Conservation (phyloP, 352 stramenopile species). For the Pythium insidiosum region DNA sequence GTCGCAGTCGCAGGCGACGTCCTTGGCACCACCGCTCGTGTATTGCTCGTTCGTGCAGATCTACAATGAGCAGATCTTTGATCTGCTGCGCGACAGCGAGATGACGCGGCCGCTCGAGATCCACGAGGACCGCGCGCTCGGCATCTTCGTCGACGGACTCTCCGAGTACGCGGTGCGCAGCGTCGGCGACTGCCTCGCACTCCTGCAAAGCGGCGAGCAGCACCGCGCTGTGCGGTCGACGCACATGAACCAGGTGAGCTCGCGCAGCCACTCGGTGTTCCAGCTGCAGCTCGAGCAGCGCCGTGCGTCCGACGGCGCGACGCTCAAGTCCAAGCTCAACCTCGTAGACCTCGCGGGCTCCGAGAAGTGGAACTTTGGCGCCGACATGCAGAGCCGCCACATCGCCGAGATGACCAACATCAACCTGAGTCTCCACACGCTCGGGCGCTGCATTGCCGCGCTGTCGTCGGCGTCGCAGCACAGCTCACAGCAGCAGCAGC, state of each 20-base stretch:
- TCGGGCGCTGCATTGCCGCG: conserved; percentile 84
- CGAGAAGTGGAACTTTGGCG: conserved; percentile 88
- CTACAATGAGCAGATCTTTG: conserved; percentile 91
- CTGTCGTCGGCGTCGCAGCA: no score
- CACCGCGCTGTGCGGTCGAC: conserved; percentile 87
- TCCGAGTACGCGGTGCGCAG: conserved; percentile 86
- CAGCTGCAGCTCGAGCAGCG: conserved; percentile 79
- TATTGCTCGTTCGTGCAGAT: conserved; percentile 88
- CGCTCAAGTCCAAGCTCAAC: conserved; percentile 92
- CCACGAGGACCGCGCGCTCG: conserved; percentile 76
- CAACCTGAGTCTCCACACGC: conserved; percentile 89
- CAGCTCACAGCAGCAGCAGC: no score
- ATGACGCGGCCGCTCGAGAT: conserved; percentile 77
- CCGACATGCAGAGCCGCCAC: conserved; percentile 78
- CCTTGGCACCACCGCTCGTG: conserved; percentile 28
- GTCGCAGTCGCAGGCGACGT: conserved; percentile 35
- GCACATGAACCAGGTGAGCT: conserved; percentile 88
- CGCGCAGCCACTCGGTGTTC: conserved; percentile 86
- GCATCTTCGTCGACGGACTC: conserved; percentile 88
- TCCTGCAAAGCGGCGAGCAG: conserved; percentile 80
- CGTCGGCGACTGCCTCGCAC: conserved; percentile 77
- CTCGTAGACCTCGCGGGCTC: conserved; percentile 91
- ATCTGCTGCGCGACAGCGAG: conserved; percentile 76
- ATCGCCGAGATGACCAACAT: conserved; percentile 94
- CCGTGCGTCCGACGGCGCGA: conserved; percentile 46